phyloP scores from a whole-genome alignment of 371 early-diverging fungal genomes.

The Sporodiniella umbellata region DNA sequence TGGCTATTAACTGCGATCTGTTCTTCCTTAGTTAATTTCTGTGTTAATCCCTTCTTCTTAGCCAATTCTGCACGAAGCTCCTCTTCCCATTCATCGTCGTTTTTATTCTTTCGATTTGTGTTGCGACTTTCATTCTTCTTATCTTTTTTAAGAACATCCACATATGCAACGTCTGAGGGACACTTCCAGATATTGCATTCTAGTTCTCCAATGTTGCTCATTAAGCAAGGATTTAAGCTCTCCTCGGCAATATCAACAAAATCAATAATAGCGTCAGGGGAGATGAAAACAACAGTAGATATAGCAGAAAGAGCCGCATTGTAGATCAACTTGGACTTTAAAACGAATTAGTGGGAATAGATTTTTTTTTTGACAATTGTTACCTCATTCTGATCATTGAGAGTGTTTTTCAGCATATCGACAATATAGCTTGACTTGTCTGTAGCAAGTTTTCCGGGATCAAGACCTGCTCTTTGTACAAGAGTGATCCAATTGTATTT shows the following conservation, averaged over 20 bases:
- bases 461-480: constrained; percentile 68
- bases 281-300: constrained; percentile 58
- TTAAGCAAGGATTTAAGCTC: constrained; percentile 43
- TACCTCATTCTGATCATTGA: constrained; percentile 24
- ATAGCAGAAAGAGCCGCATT: constrained; percentile 55
- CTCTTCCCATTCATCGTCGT: constrained; percentile 82
- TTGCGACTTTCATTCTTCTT: constrained; percentile 49
- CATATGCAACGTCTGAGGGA: constrained; percentile 62
- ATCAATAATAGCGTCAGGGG: constrained; percentile 43
- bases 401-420: constrained; percentile 37
- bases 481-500: constrained; percentile 84
- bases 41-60: constrained; percentile 59
- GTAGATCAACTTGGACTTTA: constrained; percentile 43
- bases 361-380: not conserved
- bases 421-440: constrained; percentile 37
- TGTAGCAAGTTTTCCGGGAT: constrained; percentile 69
- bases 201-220: constrained; percentile 50
- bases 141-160: constrained; percentile 57
- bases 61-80: constrained; percentile 78
- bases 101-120: constrained; percentile 49
- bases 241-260: constrained; percentile 43
- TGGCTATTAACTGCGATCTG: constrained; percentile 72
- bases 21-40: constrained; percentile 81
- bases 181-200: constrained; percentile 68
- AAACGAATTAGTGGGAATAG: constrained; percentile 19